A percentile compares a stretch with the other conserved stretches of the same genome.
These are phyloP conservation scores for Candida endomychidarum DNA, from an alignment of 805 yeast species.

Conservation along the genomic window DNA sequence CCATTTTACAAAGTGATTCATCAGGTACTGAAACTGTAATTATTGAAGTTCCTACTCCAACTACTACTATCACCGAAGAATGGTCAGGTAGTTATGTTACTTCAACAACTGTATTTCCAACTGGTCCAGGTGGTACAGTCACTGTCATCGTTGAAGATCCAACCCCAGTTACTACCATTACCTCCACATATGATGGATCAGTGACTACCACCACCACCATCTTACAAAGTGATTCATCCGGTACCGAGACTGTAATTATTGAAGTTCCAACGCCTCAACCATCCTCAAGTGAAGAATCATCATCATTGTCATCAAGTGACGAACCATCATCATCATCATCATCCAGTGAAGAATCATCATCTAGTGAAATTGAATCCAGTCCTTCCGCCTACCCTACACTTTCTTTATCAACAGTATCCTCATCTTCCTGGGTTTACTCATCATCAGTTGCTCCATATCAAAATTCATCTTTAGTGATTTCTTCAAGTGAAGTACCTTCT, in stretches of 20 bases:
- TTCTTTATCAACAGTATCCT: constrained; percentile 1
- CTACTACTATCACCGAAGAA: constrained; percentile 17
- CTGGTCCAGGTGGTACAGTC: constrained; percentile 18
- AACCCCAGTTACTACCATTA: constrained; percentile 17
- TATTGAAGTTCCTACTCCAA: constrained; percentile 17
- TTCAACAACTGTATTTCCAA: constrained; percentile 14
- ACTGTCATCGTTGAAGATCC: constrained; percentile 20
- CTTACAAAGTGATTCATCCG: not conserved
- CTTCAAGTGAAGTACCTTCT: not conserved
- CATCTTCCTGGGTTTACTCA: constrained; percentile 2
- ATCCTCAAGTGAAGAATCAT: not conserved
- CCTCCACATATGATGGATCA: constrained; percentile 14
- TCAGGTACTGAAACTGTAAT: constrained; percentile 20
- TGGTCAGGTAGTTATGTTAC: constrained; percentile 15
- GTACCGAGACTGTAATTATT: constrained; percentile 23
- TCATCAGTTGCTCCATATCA: constrained; percentile 2
- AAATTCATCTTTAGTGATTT: not conserved
- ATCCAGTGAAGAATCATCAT: not conserved
- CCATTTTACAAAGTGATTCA: constrained; percentile 8
- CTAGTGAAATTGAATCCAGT: not conserved
- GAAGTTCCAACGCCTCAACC: constrained; percentile 19
- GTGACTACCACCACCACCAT: constrained; percentile 17
- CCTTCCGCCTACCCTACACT: not conserved
- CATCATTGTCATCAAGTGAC: too few species aligned
- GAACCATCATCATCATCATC: too few species aligned